These are phyloP conservation scores for Entophlyctis luteolus DNA, from an alignment of 192 early-diverging fungal species.

Conservation along the genomic window DNA sequence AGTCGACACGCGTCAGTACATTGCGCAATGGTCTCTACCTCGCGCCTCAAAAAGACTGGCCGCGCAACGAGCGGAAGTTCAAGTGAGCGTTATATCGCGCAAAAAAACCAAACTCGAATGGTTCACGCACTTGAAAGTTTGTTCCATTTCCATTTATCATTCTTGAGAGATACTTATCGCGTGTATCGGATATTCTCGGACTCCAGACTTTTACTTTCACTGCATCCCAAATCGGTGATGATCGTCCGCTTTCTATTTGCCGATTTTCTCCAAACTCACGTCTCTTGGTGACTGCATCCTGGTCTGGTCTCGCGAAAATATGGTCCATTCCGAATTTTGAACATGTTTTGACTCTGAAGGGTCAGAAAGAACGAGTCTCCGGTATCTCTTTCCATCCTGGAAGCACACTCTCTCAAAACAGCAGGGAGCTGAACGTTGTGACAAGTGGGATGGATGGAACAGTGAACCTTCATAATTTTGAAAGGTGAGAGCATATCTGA, in stretches of 20 bases:
- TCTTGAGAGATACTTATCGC: too few relatives aligned
- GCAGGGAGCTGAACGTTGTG: conserved; percentile 70
- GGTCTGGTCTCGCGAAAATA: conserved; percentile 79
- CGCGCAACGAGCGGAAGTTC: conserved; percentile 62
- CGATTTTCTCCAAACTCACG: conserved; percentile 77
- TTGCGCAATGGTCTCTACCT: conserved; percentile 33
- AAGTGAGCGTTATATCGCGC: conserved; percentile 59
- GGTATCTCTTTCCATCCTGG: conserved; percentile 87
- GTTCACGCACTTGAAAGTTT: conserved; percentile 66
- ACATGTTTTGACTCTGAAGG: conserved; percentile 55
- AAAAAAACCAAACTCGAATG: conserved; percentile 73
- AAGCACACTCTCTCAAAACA: conserved; percentile 57
- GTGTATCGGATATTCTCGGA: not conserved
- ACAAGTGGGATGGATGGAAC: conserved; percentile 72
- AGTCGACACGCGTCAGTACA: conserved; percentile 22
- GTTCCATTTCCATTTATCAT: not conserved
- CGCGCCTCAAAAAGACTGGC: conserved; percentile 64
- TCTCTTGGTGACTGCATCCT: conserved; percentile 74
- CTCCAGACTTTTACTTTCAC: conserved; percentile 12
- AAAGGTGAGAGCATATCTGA: conserved; percentile 43
- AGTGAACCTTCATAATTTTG: conserved; percentile 80
- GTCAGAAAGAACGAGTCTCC: conserved; percentile 84
- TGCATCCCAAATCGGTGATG: conserved; percentile 82
- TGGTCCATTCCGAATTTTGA: conserved; percentile 81
- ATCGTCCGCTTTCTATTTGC: conserved; percentile 74